Base-by-base conservation (phyloP, 2,329 filamentous ascomycete genomes). In the Hypocrella siamensis region DNA sequence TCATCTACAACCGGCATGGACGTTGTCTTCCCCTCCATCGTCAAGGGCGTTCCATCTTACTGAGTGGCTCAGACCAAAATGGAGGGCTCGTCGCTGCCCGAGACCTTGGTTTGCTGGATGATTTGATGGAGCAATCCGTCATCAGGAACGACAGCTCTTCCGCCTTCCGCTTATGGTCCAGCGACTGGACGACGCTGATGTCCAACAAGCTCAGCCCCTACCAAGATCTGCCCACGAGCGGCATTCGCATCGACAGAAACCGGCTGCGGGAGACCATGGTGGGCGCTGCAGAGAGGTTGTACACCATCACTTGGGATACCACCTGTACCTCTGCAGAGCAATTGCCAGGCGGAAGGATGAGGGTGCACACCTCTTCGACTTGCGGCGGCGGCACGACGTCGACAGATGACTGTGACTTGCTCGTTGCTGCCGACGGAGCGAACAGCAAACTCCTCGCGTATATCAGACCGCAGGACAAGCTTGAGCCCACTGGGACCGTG, bases 381-480 rank as follows among this genome's bases (percentile, higher is more conserved):
- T n/a, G n/a, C n/a, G n/a, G n/a, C n/a, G n/a, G 26, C 15, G 27
- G 22, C 19, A 8, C 16, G n/a, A 14, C 14, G n/a, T 22, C 12
- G 6, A 21, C 19, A 18, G 32, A 19, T 14, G 32, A 34, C 22
- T 55, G 53, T 35, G 56, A 60, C 37, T 28, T 62, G 11, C 42
- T 63, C 4, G 42, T 63, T 25, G 56, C 50, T 6, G 56, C 57
- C 1, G 58, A 61, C 40, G 58, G 59, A 1, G 46, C 52, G 3
- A 45, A 43, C 19, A 59, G 54, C 40, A 53, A 49, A 38, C 43
- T 61, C 8, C 43, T 59, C 24, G 39, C 41, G 3, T 34, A 34
- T 5, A 34, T 62, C 10, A 44, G 55, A 19, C 55, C 56, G 16
- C 39, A 46, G 5, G 53, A 58, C 36, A 38, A 27, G 5, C 45